Conservation (phyloP, 2,329 filamentous ascomycete species). For the Juglanconis sp. region DNA sequence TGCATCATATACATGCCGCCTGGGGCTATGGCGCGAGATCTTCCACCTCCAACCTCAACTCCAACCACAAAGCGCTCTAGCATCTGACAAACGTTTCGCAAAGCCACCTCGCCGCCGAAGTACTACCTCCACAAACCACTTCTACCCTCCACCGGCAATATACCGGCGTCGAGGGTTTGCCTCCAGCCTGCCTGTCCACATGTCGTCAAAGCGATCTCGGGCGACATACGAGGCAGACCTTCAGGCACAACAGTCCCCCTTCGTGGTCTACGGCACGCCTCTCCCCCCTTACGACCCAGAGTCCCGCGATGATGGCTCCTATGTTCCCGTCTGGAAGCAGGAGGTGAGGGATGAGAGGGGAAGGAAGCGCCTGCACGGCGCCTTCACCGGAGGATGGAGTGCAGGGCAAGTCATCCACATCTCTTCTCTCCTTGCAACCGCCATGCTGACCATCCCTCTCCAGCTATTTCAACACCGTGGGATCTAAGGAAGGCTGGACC, state of each 20-base stretch:
- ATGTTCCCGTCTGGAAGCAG: slow-evolving; percentile 96
- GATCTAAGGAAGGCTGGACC: slow-evolving; percentile 97
- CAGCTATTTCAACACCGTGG: slow-evolving; percentile 96
- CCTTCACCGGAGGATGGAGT: slow-evolving; percentile 94
- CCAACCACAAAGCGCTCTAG: neutral
- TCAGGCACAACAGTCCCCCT: slow-evolving; percentile 66
- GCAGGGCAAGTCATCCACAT: slow-evolving; percentile 67
- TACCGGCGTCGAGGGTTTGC: neutral
- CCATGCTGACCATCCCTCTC: slow-evolving; percentile 11
- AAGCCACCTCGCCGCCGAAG: neutral
- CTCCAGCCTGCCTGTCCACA: slow-evolving; percentile 33
- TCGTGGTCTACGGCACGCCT: slow-evolving; percentile 78
- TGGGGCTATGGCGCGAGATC: too few species aligned
- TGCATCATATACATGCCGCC: neutral
- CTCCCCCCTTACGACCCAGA: slow-evolving; percentile 75
- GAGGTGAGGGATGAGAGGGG: slow-evolving; percentile 92
- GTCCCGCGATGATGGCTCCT: slow-evolving; percentile 83
- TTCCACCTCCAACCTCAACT: too few species aligned
- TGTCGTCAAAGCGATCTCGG: slow-evolving; percentile 79
- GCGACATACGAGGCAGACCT: slow-evolving; percentile 74
- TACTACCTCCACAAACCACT: neutral
- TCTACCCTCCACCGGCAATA: neutral
- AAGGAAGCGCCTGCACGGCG: slow-evolving; percentile 86
- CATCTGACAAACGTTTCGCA: neutral
- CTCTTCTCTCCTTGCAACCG: too few species aligned